phyloP scores from a whole-genome alignment of 768 basidiomycete genomes.

The Boletus reticuloceps region DNA sequence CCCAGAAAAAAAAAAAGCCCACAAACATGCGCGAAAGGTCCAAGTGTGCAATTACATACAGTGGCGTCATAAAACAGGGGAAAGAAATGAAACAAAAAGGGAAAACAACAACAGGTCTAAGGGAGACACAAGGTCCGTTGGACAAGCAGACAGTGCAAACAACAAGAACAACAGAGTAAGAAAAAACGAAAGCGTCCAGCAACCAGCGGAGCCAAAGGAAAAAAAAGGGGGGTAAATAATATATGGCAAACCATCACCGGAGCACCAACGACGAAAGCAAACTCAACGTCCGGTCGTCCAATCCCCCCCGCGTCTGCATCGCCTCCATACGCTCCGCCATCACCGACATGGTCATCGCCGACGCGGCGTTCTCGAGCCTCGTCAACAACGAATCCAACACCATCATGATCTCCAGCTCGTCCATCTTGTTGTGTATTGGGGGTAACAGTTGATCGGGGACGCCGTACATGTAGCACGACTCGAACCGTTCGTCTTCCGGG shows the following conservation, averaged over 20 bases:
- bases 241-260: slow-evolving; percentile 14
- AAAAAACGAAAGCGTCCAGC: neutral
- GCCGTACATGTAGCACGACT: slow-evolving; percentile 46
- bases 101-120: neutral
- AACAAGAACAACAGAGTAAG: neutral
- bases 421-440: slow-evolving; percentile 61
- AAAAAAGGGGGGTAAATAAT: neutral
- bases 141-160: neutral
- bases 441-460: slow-evolving; percentile 69
- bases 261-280: slow-evolving; percentile 37
- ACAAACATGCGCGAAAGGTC: neutral
- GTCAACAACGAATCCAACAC: slow-evolving; percentile 75
- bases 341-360: slow-evolving; percentile 23
- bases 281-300: slow-evolving; percentile 50
- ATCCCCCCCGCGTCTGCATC: slow-evolving; percentile 35
- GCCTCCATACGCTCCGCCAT: slow-evolving; percentile 26
- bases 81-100: neutral
- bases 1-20: neutral
- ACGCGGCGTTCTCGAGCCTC: slow-evolving; percentile 73
- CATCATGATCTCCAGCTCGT: slow-evolving; percentile 68
- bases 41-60: slow-evolving; percentile 1
- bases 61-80: neutral
- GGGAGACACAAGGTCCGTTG: too few relatives aligned
- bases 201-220: neutral
- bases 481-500: slow-evolving; percentile 22